Evolutionary conservation across 2,329 filamentous ascomycete genomes (phyloP).

Genomic region (Claviceps pazoutovae): DNA sequence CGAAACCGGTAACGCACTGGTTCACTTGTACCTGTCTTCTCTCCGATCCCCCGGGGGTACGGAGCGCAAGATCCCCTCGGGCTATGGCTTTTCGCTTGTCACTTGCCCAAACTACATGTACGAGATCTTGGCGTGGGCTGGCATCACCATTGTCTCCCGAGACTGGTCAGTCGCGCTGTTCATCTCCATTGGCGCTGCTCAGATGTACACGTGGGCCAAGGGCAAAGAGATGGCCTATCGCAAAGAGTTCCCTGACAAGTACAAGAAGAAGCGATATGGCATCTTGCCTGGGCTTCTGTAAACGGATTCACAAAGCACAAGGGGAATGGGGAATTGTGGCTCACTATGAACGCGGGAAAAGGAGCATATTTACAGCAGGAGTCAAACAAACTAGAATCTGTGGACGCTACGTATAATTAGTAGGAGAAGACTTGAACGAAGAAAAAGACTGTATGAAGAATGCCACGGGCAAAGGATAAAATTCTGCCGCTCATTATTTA

Average conservation of each 20-base stretch:
- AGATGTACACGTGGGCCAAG: slow-evolving; percentile 79
- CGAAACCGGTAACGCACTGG: slow-evolving; percentile 65
- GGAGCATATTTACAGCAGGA: background rate
- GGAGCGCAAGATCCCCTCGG: slow-evolving; percentile 75
- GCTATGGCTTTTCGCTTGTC: slow-evolving; percentile 72
- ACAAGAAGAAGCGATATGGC: slow-evolving; percentile 83
- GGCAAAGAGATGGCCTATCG: slow-evolving; percentile 89
- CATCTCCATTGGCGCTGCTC: slow-evolving; percentile 52
- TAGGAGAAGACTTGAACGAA: background rate
- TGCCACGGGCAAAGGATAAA: background rate
- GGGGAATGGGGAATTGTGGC: background rate
- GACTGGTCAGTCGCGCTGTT: slow-evolving; percentile 70
- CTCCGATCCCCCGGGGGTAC: slow-evolving; percentile 69
- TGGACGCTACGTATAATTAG: background rate
- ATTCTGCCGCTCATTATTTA: too few relatives aligned
- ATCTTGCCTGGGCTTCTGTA: slow-evolving; percentile 70
- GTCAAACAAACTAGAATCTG: background rate
- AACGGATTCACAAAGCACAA: slow-evolving; percentile 6
- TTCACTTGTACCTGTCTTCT: slow-evolving; percentile 65
- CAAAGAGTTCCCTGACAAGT: slow-evolving; percentile 81
- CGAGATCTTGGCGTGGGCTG: slow-evolving; percentile 75
- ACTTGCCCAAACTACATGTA: slow-evolving; percentile 98
- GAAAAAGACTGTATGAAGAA: background rate
- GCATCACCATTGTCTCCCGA: slow-evolving; percentile 65
- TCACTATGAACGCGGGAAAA: background rate